Conservation (phyloP, 345 rosid species). For the Linum tenue region DNA sequence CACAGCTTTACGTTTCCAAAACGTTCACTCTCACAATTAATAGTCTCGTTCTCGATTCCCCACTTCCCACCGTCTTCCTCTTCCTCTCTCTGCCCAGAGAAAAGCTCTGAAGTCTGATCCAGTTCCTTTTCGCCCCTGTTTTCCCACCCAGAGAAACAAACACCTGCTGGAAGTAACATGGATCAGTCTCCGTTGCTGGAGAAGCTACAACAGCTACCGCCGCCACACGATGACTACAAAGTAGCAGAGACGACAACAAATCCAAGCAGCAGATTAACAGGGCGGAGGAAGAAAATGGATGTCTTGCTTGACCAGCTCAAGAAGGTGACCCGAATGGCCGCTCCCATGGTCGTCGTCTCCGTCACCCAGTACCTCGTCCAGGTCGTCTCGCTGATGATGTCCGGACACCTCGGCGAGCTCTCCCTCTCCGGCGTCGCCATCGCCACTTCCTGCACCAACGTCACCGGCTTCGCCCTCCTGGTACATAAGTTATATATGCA, state of each 20-base stretch:
- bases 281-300: too few species aligned
- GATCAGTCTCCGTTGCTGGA: not conserved
- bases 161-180: not conserved
- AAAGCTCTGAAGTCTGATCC: too few species aligned
- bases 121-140: too few species aligned
- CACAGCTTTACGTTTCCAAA: too few species aligned
- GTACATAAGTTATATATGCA: not conserved
- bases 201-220: not conserved
- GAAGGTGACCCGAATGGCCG: constrained; percentile 19
- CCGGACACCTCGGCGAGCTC: constrained; percentile 24
- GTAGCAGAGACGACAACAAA: not conserved
- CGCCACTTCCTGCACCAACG: constrained; percentile 22
- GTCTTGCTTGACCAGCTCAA: constrained; percentile 16
- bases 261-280: too few species aligned
- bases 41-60: not conserved
- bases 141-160: not conserved
- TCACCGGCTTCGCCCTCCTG: constrained; percentile 20
- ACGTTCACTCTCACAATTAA: not conserved
- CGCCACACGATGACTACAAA: not conserved
- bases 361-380: constrained; percentile 12
- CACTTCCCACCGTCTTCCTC: not conserved
- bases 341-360: constrained; percentile 24
- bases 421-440: constrained; percentile 22
- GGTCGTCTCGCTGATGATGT: constrained; percentile 22
- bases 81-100: not conserved